These are phyloP conservation scores for Suillus occidentalis DNA, from an alignment of 768 basidiomycete genomes.

Conservation along the genomic window DNA sequence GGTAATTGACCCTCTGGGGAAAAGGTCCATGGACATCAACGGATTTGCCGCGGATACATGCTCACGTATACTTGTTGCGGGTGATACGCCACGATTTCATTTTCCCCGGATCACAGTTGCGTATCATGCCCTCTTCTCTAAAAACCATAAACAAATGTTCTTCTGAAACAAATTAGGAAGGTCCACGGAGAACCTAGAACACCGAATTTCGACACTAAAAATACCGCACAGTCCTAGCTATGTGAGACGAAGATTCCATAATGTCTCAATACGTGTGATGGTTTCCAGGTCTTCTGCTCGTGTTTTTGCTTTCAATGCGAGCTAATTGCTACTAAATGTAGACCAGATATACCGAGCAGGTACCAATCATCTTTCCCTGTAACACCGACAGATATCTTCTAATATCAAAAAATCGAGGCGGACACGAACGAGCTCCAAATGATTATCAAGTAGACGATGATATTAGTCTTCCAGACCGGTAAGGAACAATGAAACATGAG, in stretches of 20 bases:
- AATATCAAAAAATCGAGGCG: not conserved
- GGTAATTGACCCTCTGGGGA: not conserved
- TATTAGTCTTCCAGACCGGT: too few relatives aligned
- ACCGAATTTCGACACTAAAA: not conserved
- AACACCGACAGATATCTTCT: not conserved
- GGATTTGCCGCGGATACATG: not conserved
- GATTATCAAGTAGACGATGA: not conserved
- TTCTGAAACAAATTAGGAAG: not conserved
- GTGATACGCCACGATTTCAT: not conserved
- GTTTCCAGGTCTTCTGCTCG: not conserved
- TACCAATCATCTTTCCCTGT: not conserved
- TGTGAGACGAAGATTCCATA: too few relatives aligned
- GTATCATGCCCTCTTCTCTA: not conserved
- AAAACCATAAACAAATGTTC: not conserved
- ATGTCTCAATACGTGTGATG: not conserved
- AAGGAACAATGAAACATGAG: not conserved
- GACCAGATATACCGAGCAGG: not conserved
- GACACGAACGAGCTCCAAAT: not conserved
- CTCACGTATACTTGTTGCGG: not conserved
- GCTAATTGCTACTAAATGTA: not conserved
- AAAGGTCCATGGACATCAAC: not conserved
- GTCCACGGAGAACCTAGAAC: not conserved
- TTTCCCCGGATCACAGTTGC: not conserved
- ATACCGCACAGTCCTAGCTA: not conserved
- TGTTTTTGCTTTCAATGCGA: not conserved